Evolutionary conservation across 768 basidiomycete genomes (phyloP), one percentile per base, ranked within the genome.

Genomic region (Leucogyrophana mollusca): DNA sequence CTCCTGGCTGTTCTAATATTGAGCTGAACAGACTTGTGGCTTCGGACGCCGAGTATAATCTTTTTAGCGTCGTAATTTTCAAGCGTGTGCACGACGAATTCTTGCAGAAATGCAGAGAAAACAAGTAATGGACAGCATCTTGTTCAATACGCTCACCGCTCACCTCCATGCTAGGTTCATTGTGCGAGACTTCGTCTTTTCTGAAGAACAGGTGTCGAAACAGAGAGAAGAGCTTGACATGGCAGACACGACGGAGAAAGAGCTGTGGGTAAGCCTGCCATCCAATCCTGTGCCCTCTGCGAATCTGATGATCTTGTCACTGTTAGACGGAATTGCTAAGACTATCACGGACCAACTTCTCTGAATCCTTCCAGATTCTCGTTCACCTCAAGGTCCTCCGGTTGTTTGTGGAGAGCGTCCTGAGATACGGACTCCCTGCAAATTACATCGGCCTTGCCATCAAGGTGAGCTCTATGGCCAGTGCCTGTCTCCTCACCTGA

Each of bases 361-460:
- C 94, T 1, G 96, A 99, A 71, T 85, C 94, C 4, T 93, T 94
- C 71, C 91, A 98, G 64, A 75, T 95, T 43, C 76, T 97, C 16
- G 90, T 94, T 0, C 96, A 98, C 60, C 74, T 98, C 55, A 98
- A 98, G 68, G 78, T 95, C 40, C 68, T 96, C 13, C 85, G 92
- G 9, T 72, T 96, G 13, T 98, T 94, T 57, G 85, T 95, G 17
- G 96, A 99, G 70, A 94, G 91, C 46, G 94, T 97, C 16, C 76
- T 99, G 34, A 79, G 95, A 55, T 98, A 97, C 63, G 96, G 96
- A 43, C 73, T 97, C 9, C 96, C 96, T 4, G 91, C 94, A 1
- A 85, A 90, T 56, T 99, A 95, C 64, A 71, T 79, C 20, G 94
- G 88, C 2, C 69, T 94, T 33, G 74, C 82, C 18, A 69, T 98